Evolutionary conservation across 2,329 filamentous ascomycete species (phyloP).

Genomic region (Verticillium dahliae): DNA sequence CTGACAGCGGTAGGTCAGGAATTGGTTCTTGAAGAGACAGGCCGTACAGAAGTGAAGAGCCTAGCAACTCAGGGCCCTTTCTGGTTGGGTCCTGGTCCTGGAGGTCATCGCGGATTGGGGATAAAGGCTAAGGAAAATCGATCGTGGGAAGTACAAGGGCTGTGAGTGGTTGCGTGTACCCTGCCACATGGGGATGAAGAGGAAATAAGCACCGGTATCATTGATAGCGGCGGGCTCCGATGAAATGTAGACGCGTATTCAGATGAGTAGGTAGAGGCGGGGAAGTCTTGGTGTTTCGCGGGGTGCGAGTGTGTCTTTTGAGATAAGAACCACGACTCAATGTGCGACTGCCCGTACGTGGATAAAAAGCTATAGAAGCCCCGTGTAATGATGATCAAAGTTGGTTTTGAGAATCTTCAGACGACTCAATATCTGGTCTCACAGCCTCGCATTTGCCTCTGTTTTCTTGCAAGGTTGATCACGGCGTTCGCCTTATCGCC

Average conservation of each 20-base stretch:
- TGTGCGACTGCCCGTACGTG: background rate
- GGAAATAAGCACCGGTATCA: background rate
- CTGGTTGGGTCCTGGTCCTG: too few species aligned
- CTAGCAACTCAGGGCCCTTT: background rate
- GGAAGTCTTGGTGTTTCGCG: background rate
- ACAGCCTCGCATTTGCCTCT: background rate
- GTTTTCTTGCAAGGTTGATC: background rate
- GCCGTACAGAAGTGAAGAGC: background rate
- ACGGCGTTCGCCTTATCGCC: background rate
- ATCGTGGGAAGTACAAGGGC: background rate
- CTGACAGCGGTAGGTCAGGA: background rate
- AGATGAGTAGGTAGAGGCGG: background rate
- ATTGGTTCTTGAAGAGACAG: background rate
- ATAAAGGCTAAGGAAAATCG: background rate
- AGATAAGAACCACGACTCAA: background rate
- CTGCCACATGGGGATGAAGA: background rate
- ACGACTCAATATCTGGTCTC: background rate
- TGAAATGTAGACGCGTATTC: background rate
- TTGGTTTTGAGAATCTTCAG: background rate
- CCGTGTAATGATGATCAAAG: background rate
- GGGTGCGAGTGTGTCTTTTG: background rate
- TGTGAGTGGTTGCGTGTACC: background rate
- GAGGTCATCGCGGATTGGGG: background rate
- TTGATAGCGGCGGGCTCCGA: background rate
- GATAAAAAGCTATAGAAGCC: background rate